Evolutionary conservation across 176 grass and related monocot genomes (phyloP).

Genomic region (Carex littledalei): DNA sequence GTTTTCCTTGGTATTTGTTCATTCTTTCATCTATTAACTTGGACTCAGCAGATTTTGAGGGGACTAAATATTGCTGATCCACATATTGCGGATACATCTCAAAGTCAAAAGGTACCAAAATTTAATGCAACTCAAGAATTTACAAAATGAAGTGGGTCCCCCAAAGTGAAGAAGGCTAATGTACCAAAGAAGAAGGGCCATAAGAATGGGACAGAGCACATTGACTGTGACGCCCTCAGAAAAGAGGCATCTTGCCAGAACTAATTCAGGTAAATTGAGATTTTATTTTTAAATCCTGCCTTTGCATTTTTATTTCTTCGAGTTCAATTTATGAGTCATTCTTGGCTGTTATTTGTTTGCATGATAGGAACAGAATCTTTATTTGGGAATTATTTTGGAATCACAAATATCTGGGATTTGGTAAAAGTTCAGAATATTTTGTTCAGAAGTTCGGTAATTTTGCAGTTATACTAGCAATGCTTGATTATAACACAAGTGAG

Average conservation of each 20-base stretch:
- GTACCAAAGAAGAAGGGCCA: neutral
- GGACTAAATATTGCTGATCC: neutral
- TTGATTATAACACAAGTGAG: neutral
- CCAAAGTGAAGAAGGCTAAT: conserved; percentile 32
- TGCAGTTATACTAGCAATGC: neutral
- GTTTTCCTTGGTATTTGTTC: neutral
- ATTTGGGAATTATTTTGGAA: neutral
- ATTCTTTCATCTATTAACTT: neutral
- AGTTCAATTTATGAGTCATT: neutral
- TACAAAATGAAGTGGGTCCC: conserved; percentile 28
- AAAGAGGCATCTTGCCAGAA: conserved; percentile 34
- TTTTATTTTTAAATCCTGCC: neutral
- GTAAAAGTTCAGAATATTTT: neutral
- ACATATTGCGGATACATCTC: conserved; percentile 31
- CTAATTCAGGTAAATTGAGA: conserved; percentile 65
- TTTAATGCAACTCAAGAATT: conserved; percentile 24
- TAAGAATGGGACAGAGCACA: conserved; percentile 20
- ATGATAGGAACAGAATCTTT: neutral
- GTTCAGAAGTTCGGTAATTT: neutral
- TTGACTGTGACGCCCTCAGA: conserved; percentile 76
- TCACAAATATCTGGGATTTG: neutral
- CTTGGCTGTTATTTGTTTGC: neutral
- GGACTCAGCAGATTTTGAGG: neutral
- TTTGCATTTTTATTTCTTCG: neutral
- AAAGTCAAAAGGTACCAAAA: conserved; percentile 9